Percentiles rank a stretch among this genome's conserved stretches.
Evolutionary conservation across 805 yeast species (phyloP).

Genomic region (Scheffersomyces amazonensis): DNA sequence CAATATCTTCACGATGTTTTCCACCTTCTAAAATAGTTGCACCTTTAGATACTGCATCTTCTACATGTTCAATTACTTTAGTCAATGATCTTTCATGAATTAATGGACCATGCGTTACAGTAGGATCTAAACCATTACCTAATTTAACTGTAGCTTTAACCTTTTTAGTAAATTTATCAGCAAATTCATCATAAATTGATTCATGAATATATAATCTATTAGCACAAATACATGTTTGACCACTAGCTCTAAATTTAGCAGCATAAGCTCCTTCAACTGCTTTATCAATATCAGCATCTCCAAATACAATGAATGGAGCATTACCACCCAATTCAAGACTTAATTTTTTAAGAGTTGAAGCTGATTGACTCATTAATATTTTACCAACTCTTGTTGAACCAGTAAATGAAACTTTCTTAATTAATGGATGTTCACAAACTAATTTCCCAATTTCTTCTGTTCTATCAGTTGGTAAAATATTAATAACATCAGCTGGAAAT

Average conservation of each 20-base stretch:
- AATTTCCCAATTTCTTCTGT: conserved; percentile 52
- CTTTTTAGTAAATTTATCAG: conserved; percentile 38
- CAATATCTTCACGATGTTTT: conserved; percentile 47
- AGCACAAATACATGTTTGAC: conserved; percentile 68
- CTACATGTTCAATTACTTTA: conserved; percentile 60
- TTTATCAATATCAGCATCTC: conserved; percentile 55
- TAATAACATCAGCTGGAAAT: conserved; percentile 66
- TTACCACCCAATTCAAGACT: conserved; percentile 68
- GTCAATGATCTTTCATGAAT: conserved; percentile 60
- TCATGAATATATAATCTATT: conserved; percentile 57
- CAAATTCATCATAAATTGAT: conserved; percentile 47
- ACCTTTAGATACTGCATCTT: conserved; percentile 64
- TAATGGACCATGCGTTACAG: conserved; percentile 74
- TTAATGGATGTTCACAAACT: conserved; percentile 40
- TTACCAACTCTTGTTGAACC: conserved; percentile 66
- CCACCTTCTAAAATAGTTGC: conserved; percentile 70
- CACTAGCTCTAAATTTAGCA: conserved; percentile 58
- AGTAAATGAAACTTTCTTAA: conserved; percentile 60
- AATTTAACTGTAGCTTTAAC: conserved; percentile 37
- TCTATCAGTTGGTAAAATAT: conserved; percentile 53
- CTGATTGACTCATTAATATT: conserved; percentile 53
- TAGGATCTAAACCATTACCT: conserved; percentile 61
- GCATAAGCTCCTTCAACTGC: conserved; percentile 54
- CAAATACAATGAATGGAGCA: conserved; percentile 61
- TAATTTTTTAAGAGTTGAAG: conserved; percentile 57